Evolutionary conservation across 306 rosid genomes (phyloP).

Genomic region (Medicago truncatula): DNA sequence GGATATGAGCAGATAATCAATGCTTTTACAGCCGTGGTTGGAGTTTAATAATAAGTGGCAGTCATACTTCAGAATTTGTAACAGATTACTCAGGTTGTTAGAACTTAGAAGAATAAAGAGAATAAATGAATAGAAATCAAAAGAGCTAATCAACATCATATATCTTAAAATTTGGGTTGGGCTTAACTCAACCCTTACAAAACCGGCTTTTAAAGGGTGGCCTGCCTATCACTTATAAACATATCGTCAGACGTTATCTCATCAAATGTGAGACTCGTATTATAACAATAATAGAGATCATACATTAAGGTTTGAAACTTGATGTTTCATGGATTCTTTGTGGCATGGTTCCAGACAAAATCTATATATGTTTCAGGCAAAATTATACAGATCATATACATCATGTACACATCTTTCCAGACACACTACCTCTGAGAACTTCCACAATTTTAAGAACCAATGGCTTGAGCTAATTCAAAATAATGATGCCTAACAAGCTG

Average conservation of each 20-base stretch:
- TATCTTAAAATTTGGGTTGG: not conserved
- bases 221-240: not conserved
- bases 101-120: not conserved
- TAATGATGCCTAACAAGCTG: not conserved
- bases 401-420: conserved; percentile 12
- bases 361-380: conserved; percentile 12
- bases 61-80: not conserved
- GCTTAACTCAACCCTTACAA: not conserved
- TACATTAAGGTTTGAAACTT: conserved; percentile 22
- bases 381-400: conserved; percentile 21
- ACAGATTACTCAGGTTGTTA: not conserved
- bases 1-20: too few species aligned
- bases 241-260: not conserved
- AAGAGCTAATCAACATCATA: not conserved
- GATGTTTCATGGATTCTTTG: not conserved
- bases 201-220: not conserved
- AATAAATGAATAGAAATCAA: not conserved
- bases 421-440: conserved; percentile 17
- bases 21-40: too few species aligned
- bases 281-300: not conserved
- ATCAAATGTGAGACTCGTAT: not conserved
- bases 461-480: conserved; percentile 37
- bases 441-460: not conserved
- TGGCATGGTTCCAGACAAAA: conserved; percentile 9
- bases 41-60: too few species aligned